These are phyloP conservation scores for Monilinia polystroma DNA, from an alignment of 2,329 filamentous ascomycete genomes.

Conservation along the genomic window DNA sequence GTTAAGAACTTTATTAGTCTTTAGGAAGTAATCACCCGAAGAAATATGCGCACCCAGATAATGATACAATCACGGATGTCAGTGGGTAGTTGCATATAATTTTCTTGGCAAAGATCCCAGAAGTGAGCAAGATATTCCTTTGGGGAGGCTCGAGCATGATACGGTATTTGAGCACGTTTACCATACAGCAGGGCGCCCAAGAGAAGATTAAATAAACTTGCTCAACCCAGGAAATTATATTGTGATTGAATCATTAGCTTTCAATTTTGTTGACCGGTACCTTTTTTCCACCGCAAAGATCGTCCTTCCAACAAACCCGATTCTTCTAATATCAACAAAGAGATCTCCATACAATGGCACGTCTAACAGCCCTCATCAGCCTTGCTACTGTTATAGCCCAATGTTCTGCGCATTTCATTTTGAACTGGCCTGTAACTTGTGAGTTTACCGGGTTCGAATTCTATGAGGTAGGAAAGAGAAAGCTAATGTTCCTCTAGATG, in stretches of 20 bases:
- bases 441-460: not conserved
- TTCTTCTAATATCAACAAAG: not conserved
- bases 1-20: too few species aligned
- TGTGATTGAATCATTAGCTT: not conserved
- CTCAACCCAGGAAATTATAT: not conserved
- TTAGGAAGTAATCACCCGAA: not conserved
- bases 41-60: not conserved
- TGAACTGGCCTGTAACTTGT: conserved; percentile 48
- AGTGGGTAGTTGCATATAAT: not conserved
- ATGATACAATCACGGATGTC: not conserved
- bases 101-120: not conserved
- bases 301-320: not conserved
- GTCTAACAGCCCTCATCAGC: conserved; percentile 20
- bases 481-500: conserved; percentile 39
- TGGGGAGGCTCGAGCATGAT: not conserved
- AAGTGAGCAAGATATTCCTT: conserved; percentile 13
- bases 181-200: not conserved
- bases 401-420: conserved; percentile 55
- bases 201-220: conserved; percentile 19
- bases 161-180: conserved; percentile 7
- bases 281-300: not conserved
- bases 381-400: conserved; percentile 26
- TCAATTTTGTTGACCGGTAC: not conserved
- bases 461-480: not conserved
- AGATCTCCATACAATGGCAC: conserved; percentile 18